These are phyloP conservation scores for Clitoria ternatea DNA, from an alignment of 306 rosid species.

Conservation along the genomic window DNA sequence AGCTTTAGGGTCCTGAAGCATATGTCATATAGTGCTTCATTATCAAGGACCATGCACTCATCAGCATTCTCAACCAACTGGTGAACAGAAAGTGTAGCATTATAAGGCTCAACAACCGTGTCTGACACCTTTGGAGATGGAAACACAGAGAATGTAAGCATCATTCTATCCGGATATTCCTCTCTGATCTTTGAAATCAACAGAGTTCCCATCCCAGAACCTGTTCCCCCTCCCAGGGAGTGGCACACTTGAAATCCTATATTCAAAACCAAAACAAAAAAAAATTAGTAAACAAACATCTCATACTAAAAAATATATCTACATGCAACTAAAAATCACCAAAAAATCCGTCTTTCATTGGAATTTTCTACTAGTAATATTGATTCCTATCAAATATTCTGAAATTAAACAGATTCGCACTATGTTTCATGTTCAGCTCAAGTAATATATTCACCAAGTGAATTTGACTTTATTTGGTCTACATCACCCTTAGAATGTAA, in stretches of 20 bases:
- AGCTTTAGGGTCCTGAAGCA: slow-evolving; percentile 42
- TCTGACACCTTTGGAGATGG: slow-evolving; percentile 51
- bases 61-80: slow-evolving; percentile 73
- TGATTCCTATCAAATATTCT: background rate
- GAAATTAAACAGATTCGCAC: background rate
- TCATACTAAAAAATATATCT: no score
- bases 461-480: no score
- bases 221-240: slow-evolving; percentile 87
- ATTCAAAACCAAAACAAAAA: background rate
- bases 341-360: no score
- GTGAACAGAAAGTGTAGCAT: slow-evolving; percentile 79
- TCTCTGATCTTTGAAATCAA: slow-evolving; percentile 76
- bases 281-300: background rate
- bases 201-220: slow-evolving; percentile 89
- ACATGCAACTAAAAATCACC: no score
- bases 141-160: slow-evolving; percentile 69
- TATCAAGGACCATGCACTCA: slow-evolving; percentile 53
- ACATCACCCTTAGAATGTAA: no score
- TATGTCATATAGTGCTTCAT: slow-evolving; percentile 10
- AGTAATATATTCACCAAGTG: background rate
- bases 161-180: slow-evolving; percentile 73
- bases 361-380: no score
- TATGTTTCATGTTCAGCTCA: background rate
- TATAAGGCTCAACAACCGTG: slow-evolving; percentile 80
- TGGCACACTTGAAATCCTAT: slow-evolving; percentile 78